Conservation (phyloP, 768 basidiomycete genomes). For the Sistotremastrum suecicum region DNA sequence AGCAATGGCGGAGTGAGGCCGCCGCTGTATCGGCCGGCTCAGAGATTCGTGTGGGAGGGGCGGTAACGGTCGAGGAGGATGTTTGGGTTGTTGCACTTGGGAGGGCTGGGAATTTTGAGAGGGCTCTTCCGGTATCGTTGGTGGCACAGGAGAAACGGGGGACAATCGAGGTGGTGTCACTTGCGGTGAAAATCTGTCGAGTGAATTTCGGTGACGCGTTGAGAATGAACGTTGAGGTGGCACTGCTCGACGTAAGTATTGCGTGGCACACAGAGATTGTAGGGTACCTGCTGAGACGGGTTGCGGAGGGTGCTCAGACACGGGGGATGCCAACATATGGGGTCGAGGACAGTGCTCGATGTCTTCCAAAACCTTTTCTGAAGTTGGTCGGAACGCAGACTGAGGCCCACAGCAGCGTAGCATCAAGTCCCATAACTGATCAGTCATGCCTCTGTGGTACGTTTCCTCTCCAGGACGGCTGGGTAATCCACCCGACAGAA, state of each 20-base stretch:
- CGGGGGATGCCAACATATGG: not conserved
- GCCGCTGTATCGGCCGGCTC: too few species aligned
- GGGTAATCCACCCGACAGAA: constrained; percentile 24
- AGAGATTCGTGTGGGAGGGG: too few species aligned
- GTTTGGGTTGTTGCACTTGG: too few species aligned
- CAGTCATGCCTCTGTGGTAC: constrained; percentile 17
- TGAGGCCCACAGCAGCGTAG: constrained; percentile 27
- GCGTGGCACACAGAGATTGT: not conserved
- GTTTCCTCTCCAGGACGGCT: constrained; percentile 20
- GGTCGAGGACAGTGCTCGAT: not conserved
- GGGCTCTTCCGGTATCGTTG: too few species aligned
- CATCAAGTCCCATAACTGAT: constrained; percentile 31
- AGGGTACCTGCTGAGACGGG: not conserved
- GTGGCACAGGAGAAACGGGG: too few species aligned
- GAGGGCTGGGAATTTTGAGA: too few species aligned
- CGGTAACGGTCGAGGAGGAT: too few species aligned
- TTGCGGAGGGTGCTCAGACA: not conserved
- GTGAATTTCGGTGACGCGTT: not conserved
- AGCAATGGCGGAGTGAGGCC: too few species aligned
- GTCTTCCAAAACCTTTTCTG: constrained; percentile 9
- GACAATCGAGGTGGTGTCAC: too few species aligned
- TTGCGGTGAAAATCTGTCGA: too few species aligned
- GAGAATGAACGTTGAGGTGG: not conserved
- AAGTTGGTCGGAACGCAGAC: constrained; percentile 26
- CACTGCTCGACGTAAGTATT: not conserved